A percentile compares a stretch with the other conserved stretches of the same genome.
phyloP scores from a whole-genome alignment of 2,329 filamentous ascomycete species.

The Chaetomium strumarium region DNA sequence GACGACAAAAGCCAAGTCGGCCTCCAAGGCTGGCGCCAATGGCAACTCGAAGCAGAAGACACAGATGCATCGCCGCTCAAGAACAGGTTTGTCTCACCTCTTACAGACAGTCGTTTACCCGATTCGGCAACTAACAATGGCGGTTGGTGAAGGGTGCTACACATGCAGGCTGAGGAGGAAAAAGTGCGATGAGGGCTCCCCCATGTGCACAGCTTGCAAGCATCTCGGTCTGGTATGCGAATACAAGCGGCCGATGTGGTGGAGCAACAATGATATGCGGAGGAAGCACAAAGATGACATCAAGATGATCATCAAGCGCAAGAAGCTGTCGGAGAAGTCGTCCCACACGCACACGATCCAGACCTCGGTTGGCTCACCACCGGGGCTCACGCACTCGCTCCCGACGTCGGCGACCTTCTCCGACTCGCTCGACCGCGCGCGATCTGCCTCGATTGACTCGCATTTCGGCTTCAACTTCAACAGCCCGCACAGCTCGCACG shows the following conservation, averaged over 20 bases:
- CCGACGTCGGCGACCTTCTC: slow-evolving; percentile 76
- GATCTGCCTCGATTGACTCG: slow-evolving; percentile 75
- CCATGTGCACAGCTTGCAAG: slow-evolving; percentile 60
- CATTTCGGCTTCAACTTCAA: slow-evolving; percentile 74
- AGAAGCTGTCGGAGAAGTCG: slow-evolving; percentile 86
- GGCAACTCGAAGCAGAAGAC: slow-evolving; percentile 60
- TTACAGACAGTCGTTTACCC: slow-evolving; percentile 23
- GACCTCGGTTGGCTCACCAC: slow-evolving; percentile 60
- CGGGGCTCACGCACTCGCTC: slow-evolving; percentile 73
- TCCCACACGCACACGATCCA: slow-evolving; percentile 51
- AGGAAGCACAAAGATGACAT: slow-evolving; percentile 87
- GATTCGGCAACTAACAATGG: slow-evolving; percentile 30
- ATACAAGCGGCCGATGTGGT: slow-evolving; percentile 96
- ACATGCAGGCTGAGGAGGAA: slow-evolving; percentile 62
- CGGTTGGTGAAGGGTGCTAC: slow-evolving; percentile 51
- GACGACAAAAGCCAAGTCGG: slow-evolving; percentile 52
- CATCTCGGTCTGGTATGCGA: slow-evolving; percentile 81
- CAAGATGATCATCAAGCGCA: slow-evolving; percentile 96
- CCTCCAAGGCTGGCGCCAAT: slow-evolving; percentile 45
- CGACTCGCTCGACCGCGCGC: slow-evolving; percentile 64
- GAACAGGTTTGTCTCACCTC: slow-evolving; percentile 67
- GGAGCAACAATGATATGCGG: slow-evolving; percentile 86
- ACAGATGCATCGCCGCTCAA: slow-evolving; percentile 90
- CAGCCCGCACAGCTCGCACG: slow-evolving; percentile 47
- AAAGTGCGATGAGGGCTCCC: slow-evolving; percentile 62